These are phyloP conservation scores for Chlamydomonas eustigma DNA, from an alignment of 139 green algal genomes.

Conservation along the genomic window DNA sequence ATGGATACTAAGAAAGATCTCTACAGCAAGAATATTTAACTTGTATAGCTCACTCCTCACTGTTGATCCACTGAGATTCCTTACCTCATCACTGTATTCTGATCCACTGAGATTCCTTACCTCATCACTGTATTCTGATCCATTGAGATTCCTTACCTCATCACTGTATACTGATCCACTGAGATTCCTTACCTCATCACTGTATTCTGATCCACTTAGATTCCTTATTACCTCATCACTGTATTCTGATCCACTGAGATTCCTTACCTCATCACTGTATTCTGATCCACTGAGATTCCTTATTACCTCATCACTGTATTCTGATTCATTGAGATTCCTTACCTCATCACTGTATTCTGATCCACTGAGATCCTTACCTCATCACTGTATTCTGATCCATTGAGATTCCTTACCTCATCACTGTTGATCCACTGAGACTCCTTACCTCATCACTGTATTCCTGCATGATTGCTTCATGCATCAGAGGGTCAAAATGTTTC, in stretches of 20 bases:
- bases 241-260: background rate
- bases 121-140: background rate
- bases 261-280: background rate
- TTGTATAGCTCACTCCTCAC: background rate
- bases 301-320: background rate
- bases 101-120: background rate
- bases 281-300: background rate
- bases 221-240: no score
- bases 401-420: background rate
- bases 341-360: background rate
- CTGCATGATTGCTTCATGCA: constrained; percentile 40
- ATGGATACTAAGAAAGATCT: no score
- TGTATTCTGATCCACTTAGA: background rate
- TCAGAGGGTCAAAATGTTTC: constrained; percentile 25
- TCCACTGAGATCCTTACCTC: background rate
- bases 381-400: background rate
- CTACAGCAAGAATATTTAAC: no score
- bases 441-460: constrained; percentile 20
- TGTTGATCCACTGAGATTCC: background rate
- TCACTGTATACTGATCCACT: no score
- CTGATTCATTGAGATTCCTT: background rate
- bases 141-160: background rate
- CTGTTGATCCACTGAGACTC: background rate
- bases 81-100: background rate
- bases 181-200: background rate